Evolutionary conservation across 2,329 filamentous ascomycete species (phyloP).

Genomic region (Colletotrichum abscissum): DNA sequence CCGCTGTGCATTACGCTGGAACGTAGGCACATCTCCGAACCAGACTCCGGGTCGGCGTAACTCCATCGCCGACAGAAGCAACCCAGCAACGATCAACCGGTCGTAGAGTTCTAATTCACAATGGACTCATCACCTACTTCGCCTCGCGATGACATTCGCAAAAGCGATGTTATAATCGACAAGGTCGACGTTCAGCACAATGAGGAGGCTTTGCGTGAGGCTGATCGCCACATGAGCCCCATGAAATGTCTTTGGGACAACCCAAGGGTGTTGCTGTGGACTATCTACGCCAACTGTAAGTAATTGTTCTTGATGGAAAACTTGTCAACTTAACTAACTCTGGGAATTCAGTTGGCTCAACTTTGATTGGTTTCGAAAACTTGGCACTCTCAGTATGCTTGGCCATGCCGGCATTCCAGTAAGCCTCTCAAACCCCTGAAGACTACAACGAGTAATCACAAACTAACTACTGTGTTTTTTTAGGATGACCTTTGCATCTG

Average conservation of each 20-base stretch:
- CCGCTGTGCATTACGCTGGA: constrained; percentile 26
- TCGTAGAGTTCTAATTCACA: not conserved
- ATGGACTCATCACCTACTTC: constrained; percentile 12
- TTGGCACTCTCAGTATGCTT: constrained; percentile 36
- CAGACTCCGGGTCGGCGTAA: constrained; percentile 6
- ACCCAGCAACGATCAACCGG: not conserved
- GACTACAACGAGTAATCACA: not conserved
- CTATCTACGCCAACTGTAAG: constrained; percentile 34
- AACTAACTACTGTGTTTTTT: not conserved
- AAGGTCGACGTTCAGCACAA: constrained; percentile 24
- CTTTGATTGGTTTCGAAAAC: constrained; percentile 37
- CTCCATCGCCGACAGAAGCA: constrained; percentile 3
- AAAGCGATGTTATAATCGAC: constrained; percentile 2
- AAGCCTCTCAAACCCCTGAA: not conserved
- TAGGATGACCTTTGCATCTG: constrained; percentile 36
- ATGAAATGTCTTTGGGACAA: constrained; percentile 28
- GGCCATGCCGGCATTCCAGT: constrained; percentile 39
- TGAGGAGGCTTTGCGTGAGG: constrained; percentile 25
- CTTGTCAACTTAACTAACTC: not conserved
- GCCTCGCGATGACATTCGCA: constrained; percentile 10
- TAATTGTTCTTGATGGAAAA: not conserved
- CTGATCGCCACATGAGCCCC: constrained; percentile 24
- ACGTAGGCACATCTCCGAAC: constrained; percentile 3
- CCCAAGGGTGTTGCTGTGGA: constrained; percentile 29
- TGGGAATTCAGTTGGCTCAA: constrained; percentile 26